Base-by-base conservation (phyloP, 768 basidiomycete genomes). In the Auricularia auricula-judae region DNA sequence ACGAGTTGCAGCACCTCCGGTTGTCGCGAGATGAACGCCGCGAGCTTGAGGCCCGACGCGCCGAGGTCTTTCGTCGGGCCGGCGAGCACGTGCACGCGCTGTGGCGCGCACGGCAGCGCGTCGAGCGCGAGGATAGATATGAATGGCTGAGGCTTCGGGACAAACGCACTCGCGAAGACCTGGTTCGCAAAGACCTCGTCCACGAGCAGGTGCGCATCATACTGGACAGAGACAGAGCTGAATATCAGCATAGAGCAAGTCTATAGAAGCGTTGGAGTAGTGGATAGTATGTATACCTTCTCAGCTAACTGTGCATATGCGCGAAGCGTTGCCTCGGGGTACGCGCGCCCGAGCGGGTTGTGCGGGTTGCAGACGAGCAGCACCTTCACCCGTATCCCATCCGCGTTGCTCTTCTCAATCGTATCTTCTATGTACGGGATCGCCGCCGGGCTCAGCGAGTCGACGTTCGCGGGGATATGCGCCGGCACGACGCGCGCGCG, bases 341-440 rank as follows among this genome's bases (percentile, higher is more conserved):
- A 58, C 14, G 47, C 51, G 0, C 43, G n/a, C 7, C 63, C 63
- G 21, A 63, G 63, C 0, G 63, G 63, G 63, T 63, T 63, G 53
- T 63, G 63, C 7, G 63, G 63, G 63, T 63, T 63, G 53, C 63
- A 63, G 11, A 63, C 47, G 29, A 63, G 51, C 33, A 63, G 47
- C 12, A 54, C 63, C 43, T 47, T 16, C 7, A 63, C 53, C 7
- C n/a, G 53, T n/a, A 7, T 54, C 8, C 29, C 29, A 11, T 8
- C 29, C 10, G 53, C 18, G 18, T n/a, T n/a, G 53, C 53, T 54
- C 29, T n/a, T n/a, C n/a, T n/a, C 11, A 4, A 54, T 54, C 53
- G 53, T 54, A 54, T 29, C 29, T 18, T 54, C 53, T 8, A 54
- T 54, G 53, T 54, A 54, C 18, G 53, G 53, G 53, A 54, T 54